Percentiles rank a stretch among this genome's conserved stretches.
Evolutionary conservation across 2,329 filamentous ascomycete species (phyloP).

Genomic region (Fusarium xyrophilum): DNA sequence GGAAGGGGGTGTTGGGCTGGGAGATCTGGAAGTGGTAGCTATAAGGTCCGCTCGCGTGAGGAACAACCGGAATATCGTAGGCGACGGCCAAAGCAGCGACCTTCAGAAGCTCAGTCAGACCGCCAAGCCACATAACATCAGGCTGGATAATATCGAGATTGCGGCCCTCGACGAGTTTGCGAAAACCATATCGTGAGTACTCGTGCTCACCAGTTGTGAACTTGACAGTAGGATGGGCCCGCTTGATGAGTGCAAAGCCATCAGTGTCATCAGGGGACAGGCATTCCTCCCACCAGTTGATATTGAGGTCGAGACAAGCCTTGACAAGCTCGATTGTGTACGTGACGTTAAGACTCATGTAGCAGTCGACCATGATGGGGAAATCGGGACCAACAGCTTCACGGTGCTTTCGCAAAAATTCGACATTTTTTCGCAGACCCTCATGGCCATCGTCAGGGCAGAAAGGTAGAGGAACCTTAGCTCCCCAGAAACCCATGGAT

Average conservation of each 20-base stretch:
- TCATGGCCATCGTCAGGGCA: conserved; percentile 85
- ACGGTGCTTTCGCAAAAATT: conserved; percentile 84
- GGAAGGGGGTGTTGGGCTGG: conserved; percentile 91
- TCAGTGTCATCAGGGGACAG: conserved; percentile 90
- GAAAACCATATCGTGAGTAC: conserved; percentile 92
- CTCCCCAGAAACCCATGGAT: conserved; percentile 87
- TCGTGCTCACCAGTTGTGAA: conserved; percentile 98
- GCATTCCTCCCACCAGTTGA: conserved; percentile 98
- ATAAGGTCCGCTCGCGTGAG: conserved; percentile 93
- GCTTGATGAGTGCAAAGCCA: conserved; percentile 88
- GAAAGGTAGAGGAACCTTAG: conserved; percentile 88
- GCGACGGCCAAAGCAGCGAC: conserved; percentile 87
- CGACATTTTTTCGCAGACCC: conserved; percentile 86
- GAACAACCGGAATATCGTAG: conserved; percentile 93
- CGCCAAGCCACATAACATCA: conserved; percentile 97
- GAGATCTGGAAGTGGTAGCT: conserved; percentile 96
- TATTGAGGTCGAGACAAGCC: conserved; percentile 80
- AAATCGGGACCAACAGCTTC: conserved; percentile 88
- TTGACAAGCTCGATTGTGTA: conserved; percentile 93
- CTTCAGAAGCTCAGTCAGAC: conserved; percentile 89
- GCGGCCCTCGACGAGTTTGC: conserved; percentile 88
- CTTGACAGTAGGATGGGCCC: conserved; percentile 86
- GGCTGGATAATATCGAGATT: conserved; percentile 95
- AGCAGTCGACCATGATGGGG: conserved; percentile 94
- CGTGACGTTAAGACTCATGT: conserved; percentile 91